Conservation (phyloP, 345 rosid species). For the Reutealis trisperma region DNA sequence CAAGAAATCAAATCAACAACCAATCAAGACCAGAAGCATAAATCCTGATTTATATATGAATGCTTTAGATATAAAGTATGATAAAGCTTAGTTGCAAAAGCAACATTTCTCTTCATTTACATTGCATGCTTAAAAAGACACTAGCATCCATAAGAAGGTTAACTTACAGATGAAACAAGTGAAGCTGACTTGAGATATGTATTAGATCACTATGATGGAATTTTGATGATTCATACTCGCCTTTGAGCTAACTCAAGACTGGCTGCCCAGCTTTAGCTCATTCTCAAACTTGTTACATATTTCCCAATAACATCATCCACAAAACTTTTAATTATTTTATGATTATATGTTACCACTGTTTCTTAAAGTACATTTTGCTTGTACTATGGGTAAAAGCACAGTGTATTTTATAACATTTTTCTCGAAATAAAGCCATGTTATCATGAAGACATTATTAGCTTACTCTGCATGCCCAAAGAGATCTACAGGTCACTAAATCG, state of each 20-base stretch:
- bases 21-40: background rate
- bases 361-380: background rate
- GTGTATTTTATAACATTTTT: background rate
- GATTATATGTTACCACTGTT: background rate
- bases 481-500: background rate
- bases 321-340: background rate
- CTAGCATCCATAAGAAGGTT: background rate
- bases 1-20: background rate
- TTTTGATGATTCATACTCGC: background rate
- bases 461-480: background rate
- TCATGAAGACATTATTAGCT: background rate
- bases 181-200: background rate
- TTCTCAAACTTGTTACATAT: background rate
- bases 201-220: background rate
- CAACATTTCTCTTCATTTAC: too few relatives aligned
- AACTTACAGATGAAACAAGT: background rate
- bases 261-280: background rate
- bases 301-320: background rate
- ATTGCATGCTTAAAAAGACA: background rate
- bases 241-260: background rate
- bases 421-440: background rate
- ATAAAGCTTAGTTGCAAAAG: too few relatives aligned
- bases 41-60: too few relatives aligned
- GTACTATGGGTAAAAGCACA: background rate
- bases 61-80: too few relatives aligned